Base-by-base conservation (phyloP, 2,329 filamentous ascomycete genomes). In the Pleoardoris graminearum region DNA sequence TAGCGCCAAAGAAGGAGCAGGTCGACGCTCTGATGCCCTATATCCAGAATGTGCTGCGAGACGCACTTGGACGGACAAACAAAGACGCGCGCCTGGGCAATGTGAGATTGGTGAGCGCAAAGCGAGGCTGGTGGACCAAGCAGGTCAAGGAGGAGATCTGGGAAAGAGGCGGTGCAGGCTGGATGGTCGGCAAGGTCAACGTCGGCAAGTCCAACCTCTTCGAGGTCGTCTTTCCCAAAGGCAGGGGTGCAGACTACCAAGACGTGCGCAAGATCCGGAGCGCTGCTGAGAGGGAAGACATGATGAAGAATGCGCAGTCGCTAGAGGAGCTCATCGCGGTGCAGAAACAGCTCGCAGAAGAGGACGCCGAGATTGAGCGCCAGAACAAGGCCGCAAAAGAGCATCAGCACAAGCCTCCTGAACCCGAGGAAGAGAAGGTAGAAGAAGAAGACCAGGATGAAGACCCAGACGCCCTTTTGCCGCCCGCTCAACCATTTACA, bases 181-280 rank as follows among this genome's bases (percentile, higher is more conserved):
- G 94, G 93, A 87, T 99, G 80, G 89, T 99, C 2, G 94, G 94
- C n/a, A 97, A 96, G 73, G 91, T 91, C 57, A 99, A 99, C 68
- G 95, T 97, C 2, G 95, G 94, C 21, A 99, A 99, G 75, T 97
- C 93, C 63, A 88, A 88, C 67, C 82, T 99, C 2, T 96, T 97
- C 55, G 87, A 94, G 62, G 83, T 86, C 4, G 85, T 97, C 7
- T 96, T 92, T 65, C 93, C 95, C 3, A 87, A 93, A 89, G 79
- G 65, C 47, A 72, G 65, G 62, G 73, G 51, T 62, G 71, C 50
- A 64, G 76, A 67, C 21, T 68, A 65, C 38, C 65, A 75, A 30
- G 62, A 70, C 22, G 53, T 73, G 1, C 69, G 71, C 33, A 68
- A 70, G 53, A 62, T 74, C 0, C 70, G 71, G 16, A 65, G 51